Evolutionary conservation across 1,284 basidiomycete genomes (phyloP), one percentile per base, ranked within the genome.

Genomic region (Moesziomyces globuligerus): DNA sequence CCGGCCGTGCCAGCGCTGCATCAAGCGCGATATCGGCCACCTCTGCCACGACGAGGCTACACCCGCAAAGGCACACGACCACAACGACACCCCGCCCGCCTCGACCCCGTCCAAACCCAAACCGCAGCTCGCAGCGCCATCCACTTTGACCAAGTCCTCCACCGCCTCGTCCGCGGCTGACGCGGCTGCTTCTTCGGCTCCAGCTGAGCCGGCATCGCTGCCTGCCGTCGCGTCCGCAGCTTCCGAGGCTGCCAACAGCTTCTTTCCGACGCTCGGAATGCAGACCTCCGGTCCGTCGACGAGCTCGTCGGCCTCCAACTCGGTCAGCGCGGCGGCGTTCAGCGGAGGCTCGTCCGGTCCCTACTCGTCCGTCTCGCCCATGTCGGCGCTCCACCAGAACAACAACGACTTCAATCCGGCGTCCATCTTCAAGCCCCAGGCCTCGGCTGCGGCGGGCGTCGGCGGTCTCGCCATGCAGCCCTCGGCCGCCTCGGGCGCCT

Each of bases 11-110:
- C 73, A 75, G 42, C 59, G 83, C 5, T 84, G 84, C 59, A 78
- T 85, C 72, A 84, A 84, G 68, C 73, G 84, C 20, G 83, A 84
- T 49, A 85, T 85, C 34, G 83, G 84, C 1, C 83, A 85, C 58
- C 68, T 84, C 15, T 85, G 84, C 59, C 41, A 76, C 54, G 48
- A 65, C 26, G 60, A 58, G 42, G 42, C 67, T 18, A 70, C 56
- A 17, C 59, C 67, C 4, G 59, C 60, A 9, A 66, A 66, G n/a
- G 62, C 51, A 20, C 21, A 46, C 15, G 47, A 54, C 21, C 15
- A n/a, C 5, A 45, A 52, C 17, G 25, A 50, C 1, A 45, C 47
- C 3, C 15, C 49, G 13, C 23, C 17, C 4, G 20, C 10, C 18
- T 36, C 40, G n/a, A 48, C 46, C 3, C 46, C 46, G 13, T 37